Base-by-base conservation (phyloP, 2,329 filamentous ascomycete genomes). In the Didymella arachidicola region DNA sequence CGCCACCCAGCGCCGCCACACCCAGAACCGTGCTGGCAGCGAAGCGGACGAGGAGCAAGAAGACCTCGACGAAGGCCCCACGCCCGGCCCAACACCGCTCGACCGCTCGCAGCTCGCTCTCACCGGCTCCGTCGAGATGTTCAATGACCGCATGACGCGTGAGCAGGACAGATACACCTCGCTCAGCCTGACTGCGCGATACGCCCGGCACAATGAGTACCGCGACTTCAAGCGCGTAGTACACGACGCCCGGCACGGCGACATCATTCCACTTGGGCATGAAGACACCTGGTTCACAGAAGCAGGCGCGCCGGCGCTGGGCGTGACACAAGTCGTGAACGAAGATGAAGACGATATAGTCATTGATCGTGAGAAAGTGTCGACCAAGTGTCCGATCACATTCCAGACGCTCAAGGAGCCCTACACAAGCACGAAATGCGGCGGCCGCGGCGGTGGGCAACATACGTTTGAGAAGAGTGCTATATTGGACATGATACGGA, bases 381-480 rank as follows among this genome's bases (percentile, higher is more conserved):
- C 86, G 72, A 84, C 89, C 30, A 88, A 86, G 66, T 93, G 90
- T 68, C 89, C 89, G 0, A 74, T 93, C 19, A 89, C 89, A 0
- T 79, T 92, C 63, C 80, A 80, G 50, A 79, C 84, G 43, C 87
- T 92, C 79, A 78, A 80, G 41, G 83, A 91, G 51, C 90, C 90
- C 0, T 87, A 86, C 68, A 90, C 85, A 54, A 90, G 86, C 66
- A 78, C 72, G 14, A 84, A 85, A 63, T 93, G 90, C 79, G 36
- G 36, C 7, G 36, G 36, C 4, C 36, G n/a, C 1, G 36, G 36
- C 18, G 36, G 36, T 18, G 36, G 36, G 19, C 87, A 85, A 54
- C 90, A 93, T 73, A 87, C 84, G 0, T 93, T 91, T 71, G 89
- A 93, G 70, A 88, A 86, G 73, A 69, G 73, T 1, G 85, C 86